These are phyloP conservation scores for Cryptococcus sp. DNA, from an alignment of 1,284 basidiomycete genomes.

Conservation along the genomic window DNA sequence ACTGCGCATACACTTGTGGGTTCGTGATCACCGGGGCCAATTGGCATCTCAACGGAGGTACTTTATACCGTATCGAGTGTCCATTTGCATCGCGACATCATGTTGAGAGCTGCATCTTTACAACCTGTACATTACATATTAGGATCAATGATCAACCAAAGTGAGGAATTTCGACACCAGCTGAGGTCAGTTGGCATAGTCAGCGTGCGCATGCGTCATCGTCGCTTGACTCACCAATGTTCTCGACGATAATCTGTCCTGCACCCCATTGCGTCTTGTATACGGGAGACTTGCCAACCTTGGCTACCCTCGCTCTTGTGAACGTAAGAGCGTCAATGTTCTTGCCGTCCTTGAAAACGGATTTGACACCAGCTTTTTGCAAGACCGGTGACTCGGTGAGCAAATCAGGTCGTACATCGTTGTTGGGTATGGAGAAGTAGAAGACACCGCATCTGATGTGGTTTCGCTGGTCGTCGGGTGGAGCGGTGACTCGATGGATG, in stretches of 20 bases:
- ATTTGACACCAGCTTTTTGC: slow-evolving; percentile 13
- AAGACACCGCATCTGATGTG: slow-evolving; percentile 50
- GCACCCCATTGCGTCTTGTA: slow-evolving; percentile 26
- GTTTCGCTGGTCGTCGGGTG: slow-evolving; percentile 50
- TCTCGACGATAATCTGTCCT: slow-evolving; percentile 25
- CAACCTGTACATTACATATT: too few relatives aligned
- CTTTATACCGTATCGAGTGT: too few relatives aligned
- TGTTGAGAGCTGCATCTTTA: too few relatives aligned
- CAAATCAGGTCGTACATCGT: slow-evolving; percentile 37
- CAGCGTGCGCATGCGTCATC: neutral
- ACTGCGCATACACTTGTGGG: too few relatives aligned
- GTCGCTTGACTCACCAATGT: slow-evolving; percentile 19
- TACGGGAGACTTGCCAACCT: slow-evolving; percentile 30
- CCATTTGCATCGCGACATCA: too few relatives aligned
- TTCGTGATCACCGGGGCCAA: too few relatives aligned
- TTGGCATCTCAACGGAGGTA: too few relatives aligned
- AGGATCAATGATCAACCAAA: neutral
- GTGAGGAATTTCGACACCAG: slow-evolving; percentile 24
- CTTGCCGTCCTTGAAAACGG: slow-evolving; percentile 21
- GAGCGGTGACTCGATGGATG: slow-evolving; percentile 52
- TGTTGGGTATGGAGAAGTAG: slow-evolving; percentile 54
- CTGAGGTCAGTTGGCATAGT: neutral
- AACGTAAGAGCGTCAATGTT: slow-evolving; percentile 22
- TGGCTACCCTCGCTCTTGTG: slow-evolving; percentile 24
- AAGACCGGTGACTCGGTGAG: slow-evolving; percentile 43